Percentiles rank a stretch among this genome's conserved stretches.
These are phyloP conservation scores for Orbilia quercus DNA, from an alignment of 2,329 filamentous ascomycete species.

Conservation along the genomic window DNA sequence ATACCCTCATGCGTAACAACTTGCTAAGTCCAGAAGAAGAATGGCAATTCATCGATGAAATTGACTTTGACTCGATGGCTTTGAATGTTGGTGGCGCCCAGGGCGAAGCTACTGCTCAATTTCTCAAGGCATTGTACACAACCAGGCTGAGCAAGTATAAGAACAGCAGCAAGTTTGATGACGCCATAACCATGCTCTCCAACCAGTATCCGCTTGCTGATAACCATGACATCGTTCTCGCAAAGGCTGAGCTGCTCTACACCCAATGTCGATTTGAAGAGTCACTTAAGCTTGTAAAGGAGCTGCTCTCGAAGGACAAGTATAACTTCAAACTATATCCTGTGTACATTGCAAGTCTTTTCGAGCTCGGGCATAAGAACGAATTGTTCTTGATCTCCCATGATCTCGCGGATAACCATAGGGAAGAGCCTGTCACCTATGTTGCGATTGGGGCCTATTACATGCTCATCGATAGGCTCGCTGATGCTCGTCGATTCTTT, in stretches of 20 bases:
- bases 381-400: conserved; percentile 91
- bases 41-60: conserved; percentile 84
- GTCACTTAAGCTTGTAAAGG: conserved; percentile 83
- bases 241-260: conserved; percentile 89
- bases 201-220: conserved; percentile 88
- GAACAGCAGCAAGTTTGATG: conserved; percentile 82
- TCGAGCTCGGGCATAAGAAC: conserved; percentile 87
- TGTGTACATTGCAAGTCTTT: conserved; percentile 88
- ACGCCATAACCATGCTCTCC: conserved; percentile 87
- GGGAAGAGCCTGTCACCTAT: conserved; percentile 90
- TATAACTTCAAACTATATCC: conserved; percentile 92
- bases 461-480: conserved; percentile 85
- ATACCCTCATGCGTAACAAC: conserved; percentile 96
- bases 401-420: conserved; percentile 89
- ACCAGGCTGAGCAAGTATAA: conserved; percentile 95
- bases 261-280: conserved; percentile 94
- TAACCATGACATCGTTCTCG: conserved; percentile 90
- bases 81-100: conserved; percentile 65
- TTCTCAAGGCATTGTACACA: conserved; percentile 95
- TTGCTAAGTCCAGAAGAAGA: conserved; percentile 90
- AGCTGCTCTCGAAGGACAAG: conserved; percentile 83
- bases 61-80: conserved; percentile 87
- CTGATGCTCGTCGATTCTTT: conserved; percentile 94
- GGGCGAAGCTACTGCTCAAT: conserved; percentile 86
- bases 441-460: conserved; percentile 96